These are phyloP conservation scores for Cornus kousa DNA, from an alignment of 148 eudicot species.

Conservation along the genomic window DNA sequence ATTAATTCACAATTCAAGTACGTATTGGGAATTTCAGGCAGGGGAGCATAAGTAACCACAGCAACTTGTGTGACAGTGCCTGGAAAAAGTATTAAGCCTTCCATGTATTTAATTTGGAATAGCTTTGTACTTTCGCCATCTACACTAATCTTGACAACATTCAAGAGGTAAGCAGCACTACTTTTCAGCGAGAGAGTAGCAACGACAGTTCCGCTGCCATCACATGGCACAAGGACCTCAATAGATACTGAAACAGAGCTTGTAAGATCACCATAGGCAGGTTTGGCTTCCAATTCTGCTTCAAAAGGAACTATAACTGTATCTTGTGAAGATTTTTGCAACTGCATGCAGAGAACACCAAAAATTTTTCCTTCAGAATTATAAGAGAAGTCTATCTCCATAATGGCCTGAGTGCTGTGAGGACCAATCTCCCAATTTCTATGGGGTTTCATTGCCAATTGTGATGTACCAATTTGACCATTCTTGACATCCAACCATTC, in stretches of 20 bases:
- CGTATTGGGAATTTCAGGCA: conserved; percentile 20
- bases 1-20: conserved; percentile 45
- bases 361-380: conserved; percentile 33
- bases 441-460: conserved; percentile 58
- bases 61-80: conserved; percentile 61
- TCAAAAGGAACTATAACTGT: conserved; percentile 64
- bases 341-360: conserved; percentile 58
- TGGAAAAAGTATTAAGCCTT: conserved; percentile 74
- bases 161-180: conserved; percentile 45
- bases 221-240: conserved; percentile 37
- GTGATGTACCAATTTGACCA: conserved; percentile 30
- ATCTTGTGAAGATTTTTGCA: conserved; percentile 38
- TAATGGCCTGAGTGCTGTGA: conserved; percentile 42
- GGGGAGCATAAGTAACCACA: conserved; percentile 36
- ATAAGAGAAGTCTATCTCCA: conserved; percentile 47
- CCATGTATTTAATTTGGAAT: conserved; percentile 53
- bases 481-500: conserved; percentile 33
- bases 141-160: conserved; percentile 42
- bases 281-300: conserved; percentile 30
- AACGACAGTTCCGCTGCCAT: conserved; percentile 40
- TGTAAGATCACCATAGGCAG: conserved; percentile 19
- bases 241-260: conserved; percentile 43
- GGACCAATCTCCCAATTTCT: conserved; percentile 58
- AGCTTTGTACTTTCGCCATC: conserved; percentile 34
- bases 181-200: conserved; percentile 49